These are phyloP conservation scores for Rhodosporidiobolus odoratus DNA, from an alignment of 768 basidiomycete genomes.

Conservation along the genomic window DNA sequence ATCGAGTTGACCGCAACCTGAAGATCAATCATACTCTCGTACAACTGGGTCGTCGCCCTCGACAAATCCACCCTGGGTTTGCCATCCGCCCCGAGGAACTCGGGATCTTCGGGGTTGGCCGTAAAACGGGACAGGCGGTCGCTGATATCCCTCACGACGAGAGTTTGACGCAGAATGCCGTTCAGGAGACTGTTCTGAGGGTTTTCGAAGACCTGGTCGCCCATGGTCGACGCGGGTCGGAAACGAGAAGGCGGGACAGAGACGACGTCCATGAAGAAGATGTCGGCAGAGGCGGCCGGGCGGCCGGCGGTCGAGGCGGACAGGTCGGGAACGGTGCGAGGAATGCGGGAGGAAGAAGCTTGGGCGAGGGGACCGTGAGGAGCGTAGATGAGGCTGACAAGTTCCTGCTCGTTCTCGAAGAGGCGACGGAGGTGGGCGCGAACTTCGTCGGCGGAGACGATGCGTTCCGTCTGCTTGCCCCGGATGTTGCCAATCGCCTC, in stretches of 20 bases:
- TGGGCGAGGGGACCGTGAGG: constrained; percentile 66
- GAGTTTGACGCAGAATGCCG: constrained; percentile 71
- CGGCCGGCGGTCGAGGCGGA: background rate
- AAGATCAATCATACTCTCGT: constrained; percentile 79
- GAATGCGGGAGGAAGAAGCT: constrained; percentile 11
- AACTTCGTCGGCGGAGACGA: constrained; percentile 84
- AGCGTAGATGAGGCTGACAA: constrained; percentile 83
- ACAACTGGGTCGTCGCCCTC: constrained; percentile 61
- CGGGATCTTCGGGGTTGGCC: constrained; percentile 52
- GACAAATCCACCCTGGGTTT: constrained; percentile 55
- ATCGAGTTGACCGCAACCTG: constrained; percentile 95
- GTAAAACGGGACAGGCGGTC: constrained; percentile 59
- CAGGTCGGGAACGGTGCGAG: background rate
- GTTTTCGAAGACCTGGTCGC: constrained; percentile 89
- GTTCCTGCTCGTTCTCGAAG: constrained; percentile 72
- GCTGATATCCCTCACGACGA: constrained; percentile 72
- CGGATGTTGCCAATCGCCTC: constrained; percentile 68
- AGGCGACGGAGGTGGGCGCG: constrained; percentile 85
- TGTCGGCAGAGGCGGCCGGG: constrained; percentile 66
- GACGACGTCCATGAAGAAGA: constrained; percentile 93
- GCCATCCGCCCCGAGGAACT: constrained; percentile 44
- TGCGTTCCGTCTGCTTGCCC: constrained; percentile 58
- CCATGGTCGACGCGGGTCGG: constrained; percentile 86
- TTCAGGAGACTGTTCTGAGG: constrained; percentile 87
- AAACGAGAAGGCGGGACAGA: constrained; percentile 92